Evolutionary conservation across 768 basidiomycete genomes (phyloP).

Genomic region (Cystobasidium tubakii): DNA sequence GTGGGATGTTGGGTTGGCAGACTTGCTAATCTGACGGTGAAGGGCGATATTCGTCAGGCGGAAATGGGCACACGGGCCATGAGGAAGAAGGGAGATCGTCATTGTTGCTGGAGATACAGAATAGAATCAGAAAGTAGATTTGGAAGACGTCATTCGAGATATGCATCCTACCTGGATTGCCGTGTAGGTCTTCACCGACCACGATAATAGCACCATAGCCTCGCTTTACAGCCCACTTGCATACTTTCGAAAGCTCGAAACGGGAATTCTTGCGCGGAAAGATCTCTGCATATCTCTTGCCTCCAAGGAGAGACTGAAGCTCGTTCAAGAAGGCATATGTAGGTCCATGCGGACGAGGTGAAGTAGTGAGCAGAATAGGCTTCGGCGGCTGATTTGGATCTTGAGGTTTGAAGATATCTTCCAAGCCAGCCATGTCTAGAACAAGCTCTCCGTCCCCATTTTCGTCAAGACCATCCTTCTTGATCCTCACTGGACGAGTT

Average conservation of each 20-base stretch:
- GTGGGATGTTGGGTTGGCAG: constrained; percentile 79
- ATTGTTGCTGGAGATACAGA: constrained; percentile 78
- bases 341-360: constrained; percentile 23
- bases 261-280: constrained; percentile 78
- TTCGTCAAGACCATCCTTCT: constrained; percentile 14
- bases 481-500: constrained; percentile 35
- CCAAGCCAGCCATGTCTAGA: constrained; percentile 39
- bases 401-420: constrained; percentile 32
- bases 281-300: constrained; percentile 56
- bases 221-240: constrained; percentile 83
- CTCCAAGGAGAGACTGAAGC: constrained; percentile 49
- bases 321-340: constrained; percentile 41
- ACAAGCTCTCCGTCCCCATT: constrained; percentile 21
- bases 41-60: constrained; percentile 69
- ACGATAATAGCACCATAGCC: constrained; percentile 83
- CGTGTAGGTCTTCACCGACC: constrained; percentile 83
- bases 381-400: constrained; percentile 18
- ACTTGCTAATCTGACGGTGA: constrained; percentile 53
- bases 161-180: constrained; percentile 71
- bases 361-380: constrained; percentile 36
- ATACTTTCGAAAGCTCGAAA: constrained; percentile 89
- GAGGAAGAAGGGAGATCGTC: constrained; percentile 80
- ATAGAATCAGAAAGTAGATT: no score
- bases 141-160: not conserved
- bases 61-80: constrained; percentile 92